These are phyloP conservation scores for Ophiocordyceps camponoti-leonardi DNA, from an alignment of 2,329 filamentous ascomycete genomes.

Conservation along the genomic window DNA sequence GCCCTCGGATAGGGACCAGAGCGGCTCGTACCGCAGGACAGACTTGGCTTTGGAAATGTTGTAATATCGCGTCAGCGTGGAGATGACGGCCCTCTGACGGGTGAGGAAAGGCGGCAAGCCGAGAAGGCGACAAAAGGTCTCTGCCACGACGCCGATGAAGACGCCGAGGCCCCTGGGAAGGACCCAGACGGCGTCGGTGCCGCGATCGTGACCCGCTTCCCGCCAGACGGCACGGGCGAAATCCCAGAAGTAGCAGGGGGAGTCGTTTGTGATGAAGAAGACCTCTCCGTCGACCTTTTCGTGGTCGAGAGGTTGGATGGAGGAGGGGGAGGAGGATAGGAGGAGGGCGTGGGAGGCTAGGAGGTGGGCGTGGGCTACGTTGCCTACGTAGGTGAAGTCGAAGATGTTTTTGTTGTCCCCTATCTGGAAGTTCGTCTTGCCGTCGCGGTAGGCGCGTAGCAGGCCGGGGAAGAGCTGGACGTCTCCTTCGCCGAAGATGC, in stretches of 20 bases:
- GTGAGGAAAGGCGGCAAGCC: constrained; percentile 39
- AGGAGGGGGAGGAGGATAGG: constrained; percentile 32
- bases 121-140: constrained; percentile 30
- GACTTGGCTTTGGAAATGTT: constrained; percentile 59
- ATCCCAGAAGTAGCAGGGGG: constrained; percentile 83
- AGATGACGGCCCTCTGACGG: constrained; percentile 44
- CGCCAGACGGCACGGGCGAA: constrained; percentile 66
- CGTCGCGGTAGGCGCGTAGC: constrained; percentile 49
- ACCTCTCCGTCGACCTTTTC: constrained; percentile 69
- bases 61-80: constrained; percentile 63
- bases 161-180: constrained; percentile 34
- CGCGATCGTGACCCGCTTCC: constrained; percentile 33
- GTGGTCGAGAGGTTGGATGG: constrained; percentile 47
- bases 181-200: constrained; percentile 36
- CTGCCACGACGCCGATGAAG: constrained; percentile 32
- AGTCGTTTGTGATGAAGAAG: constrained; percentile 82
- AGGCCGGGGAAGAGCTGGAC: constrained; percentile 58
- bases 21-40: constrained; percentile 50
- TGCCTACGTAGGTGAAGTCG: constrained; percentile 48
- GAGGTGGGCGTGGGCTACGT: constrained; percentile 60
- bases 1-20: constrained; percentile 50
- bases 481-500: constrained; percentile 86
- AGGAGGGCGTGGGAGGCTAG: constrained; percentile 63
- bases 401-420: constrained; percentile 50
- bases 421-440: constrained; percentile 62